A percentile compares a stretch with the other conserved stretches of the same genome.
Conservation (phyloP, 495 filamentous ascomycete species). For the Aspergillus saccharolyticus region DNA sequence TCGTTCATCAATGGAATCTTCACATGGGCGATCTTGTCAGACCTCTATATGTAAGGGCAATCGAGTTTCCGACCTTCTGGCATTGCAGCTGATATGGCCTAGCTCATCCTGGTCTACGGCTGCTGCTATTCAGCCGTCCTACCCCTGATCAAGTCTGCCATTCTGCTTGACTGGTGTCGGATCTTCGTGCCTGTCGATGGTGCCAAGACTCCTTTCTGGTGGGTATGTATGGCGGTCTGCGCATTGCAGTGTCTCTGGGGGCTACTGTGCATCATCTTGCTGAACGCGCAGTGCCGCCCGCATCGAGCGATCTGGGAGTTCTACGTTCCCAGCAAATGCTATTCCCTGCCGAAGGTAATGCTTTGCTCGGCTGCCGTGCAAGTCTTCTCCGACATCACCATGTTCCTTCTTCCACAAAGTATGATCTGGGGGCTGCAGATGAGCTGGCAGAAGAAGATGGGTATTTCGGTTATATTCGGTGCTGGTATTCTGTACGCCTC, state of each 20-base stretch:
- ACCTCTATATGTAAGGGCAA: conserved; percentile 14
- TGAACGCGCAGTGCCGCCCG: conserved; percentile 19
- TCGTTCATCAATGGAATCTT: conserved; percentile 23
- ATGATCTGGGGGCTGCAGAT: conserved; percentile 37
- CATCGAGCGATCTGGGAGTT: conserved; percentile 21
- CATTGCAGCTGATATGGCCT: neutral
- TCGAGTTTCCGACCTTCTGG: neutral
- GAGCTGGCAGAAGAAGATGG: conserved; percentile 33
- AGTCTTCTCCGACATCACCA: conserved; percentile 33
- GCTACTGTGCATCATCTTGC: conserved; percentile 12
- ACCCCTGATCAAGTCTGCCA: conserved; percentile 19
- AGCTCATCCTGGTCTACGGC: conserved; percentile 22
- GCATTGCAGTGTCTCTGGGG: conserved; percentile 19
- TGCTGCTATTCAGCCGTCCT: conserved; percentile 20
- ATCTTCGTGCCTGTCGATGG: conserved; percentile 18
- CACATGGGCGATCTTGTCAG: conserved; percentile 14
- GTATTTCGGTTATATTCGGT: conserved; percentile 40
- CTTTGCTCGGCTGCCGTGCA: conserved; percentile 32
- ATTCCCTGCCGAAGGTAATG: conserved; percentile 16
- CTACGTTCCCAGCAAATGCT: conserved; percentile 22
- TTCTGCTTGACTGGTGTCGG: conserved; percentile 21
- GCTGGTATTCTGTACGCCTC: conserved; percentile 33
- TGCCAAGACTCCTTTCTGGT: conserved; percentile 18
- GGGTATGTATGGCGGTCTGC: conserved; percentile 15
- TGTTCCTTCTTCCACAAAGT: conserved; percentile 34